These are phyloP conservation scores for Helminthosporium solani DNA, from an alignment of 2,329 filamentous ascomycete species.

Conservation along the genomic window DNA sequence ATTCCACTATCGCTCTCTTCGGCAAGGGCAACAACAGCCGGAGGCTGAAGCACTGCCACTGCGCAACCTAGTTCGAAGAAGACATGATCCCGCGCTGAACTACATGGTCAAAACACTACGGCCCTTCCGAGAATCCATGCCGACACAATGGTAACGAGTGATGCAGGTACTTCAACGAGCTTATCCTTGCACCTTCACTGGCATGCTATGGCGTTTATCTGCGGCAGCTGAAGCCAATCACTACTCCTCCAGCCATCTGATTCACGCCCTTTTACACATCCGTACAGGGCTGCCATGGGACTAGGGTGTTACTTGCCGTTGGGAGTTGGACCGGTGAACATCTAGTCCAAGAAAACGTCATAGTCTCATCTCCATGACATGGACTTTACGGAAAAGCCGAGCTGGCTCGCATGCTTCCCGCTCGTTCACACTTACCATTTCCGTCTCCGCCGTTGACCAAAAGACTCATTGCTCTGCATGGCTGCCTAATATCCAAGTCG, in stretches of 20 bases:
- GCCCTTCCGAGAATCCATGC: slow-evolving; percentile 26
- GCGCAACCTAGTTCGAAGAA: slow-evolving; percentile 14
- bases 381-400: slow-evolving; percentile 32
- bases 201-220: slow-evolving; percentile 18
- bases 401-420: slow-evolving; percentile 14
- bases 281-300: slow-evolving; percentile 20
- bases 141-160: slow-evolving; percentile 25
- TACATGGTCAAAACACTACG: slow-evolving; percentile 19
- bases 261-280: background rate
- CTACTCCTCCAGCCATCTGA: background rate
- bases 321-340: slow-evolving; percentile 20
- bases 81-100: slow-evolving; percentile 16
- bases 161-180: slow-evolving; percentile 28
- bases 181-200: slow-evolving; percentile 15
- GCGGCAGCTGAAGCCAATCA: slow-evolving; percentile 10
- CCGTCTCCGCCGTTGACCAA: slow-evolving; percentile 10
- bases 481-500: slow-evolving; percentile 25
- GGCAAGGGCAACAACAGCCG: slow-evolving; percentile 16
- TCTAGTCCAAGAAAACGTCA: slow-evolving; percentile 21
- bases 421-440: slow-evolving; percentile 10
- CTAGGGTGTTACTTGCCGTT: slow-evolving; percentile 17
- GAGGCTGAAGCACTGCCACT: slow-evolving; percentile 35
- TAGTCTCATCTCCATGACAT: slow-evolving; percentile 17
- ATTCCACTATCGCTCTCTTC: slow-evolving; percentile 2
- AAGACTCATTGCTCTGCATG: slow-evolving; percentile 11